Conservation (phyloP, 495 filamentous ascomycete genomes). For the Penicillium psychrofluorescens region DNA sequence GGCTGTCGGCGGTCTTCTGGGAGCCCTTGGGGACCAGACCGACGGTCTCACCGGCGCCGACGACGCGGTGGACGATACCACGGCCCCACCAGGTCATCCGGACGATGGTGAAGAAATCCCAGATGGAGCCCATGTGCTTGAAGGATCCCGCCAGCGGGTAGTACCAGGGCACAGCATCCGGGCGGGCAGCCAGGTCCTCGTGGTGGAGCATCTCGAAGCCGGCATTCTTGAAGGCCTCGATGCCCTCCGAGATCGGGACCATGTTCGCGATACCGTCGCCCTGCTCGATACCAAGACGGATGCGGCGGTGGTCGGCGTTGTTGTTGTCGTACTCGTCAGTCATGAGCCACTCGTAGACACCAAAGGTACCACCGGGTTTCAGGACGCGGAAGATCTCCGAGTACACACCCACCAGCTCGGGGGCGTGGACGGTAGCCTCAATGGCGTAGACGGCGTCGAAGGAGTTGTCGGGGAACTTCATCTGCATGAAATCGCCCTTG, state of each 20-base stretch:
- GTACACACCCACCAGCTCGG: conserved; percentile 91
- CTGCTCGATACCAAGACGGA: conserved; percentile 92
- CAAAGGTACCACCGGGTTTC: conserved; percentile 93
- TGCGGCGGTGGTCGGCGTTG: conserved; percentile 79
- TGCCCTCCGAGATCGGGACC: conserved; percentile 79
- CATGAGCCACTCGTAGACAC: conserved; percentile 99
- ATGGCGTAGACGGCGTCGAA: conserved; percentile 99
- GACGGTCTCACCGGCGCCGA: conserved; percentile 69
- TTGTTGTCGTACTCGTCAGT: conserved; percentile 90
- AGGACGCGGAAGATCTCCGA: conserved; percentile 89
- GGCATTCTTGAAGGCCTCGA: conserved; percentile 78
- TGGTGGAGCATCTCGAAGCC: conserved; percentile 81
- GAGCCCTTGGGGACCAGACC: conserved; percentile 75
- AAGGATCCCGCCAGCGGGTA: conserved; percentile 81
- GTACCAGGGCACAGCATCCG: conserved; percentile 83
- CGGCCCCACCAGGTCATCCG: conserved; percentile 89
- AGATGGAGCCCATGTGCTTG: conserved; percentile 70
- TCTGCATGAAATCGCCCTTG: conserved; percentile 99
- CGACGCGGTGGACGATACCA: conserved; percentile 65
- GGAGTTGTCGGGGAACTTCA: conserved; percentile 84
- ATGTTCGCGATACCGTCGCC: conserved; percentile 98
- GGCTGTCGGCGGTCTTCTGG: conserved; percentile 89
- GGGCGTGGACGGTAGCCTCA: conserved; percentile 94
- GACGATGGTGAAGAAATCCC: conserved; percentile 77
- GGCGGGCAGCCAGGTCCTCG: conserved; percentile 83